Conservation (phyloP, 306 rosid genomes). For the Ammopiptanthus mongolicus region DNA sequence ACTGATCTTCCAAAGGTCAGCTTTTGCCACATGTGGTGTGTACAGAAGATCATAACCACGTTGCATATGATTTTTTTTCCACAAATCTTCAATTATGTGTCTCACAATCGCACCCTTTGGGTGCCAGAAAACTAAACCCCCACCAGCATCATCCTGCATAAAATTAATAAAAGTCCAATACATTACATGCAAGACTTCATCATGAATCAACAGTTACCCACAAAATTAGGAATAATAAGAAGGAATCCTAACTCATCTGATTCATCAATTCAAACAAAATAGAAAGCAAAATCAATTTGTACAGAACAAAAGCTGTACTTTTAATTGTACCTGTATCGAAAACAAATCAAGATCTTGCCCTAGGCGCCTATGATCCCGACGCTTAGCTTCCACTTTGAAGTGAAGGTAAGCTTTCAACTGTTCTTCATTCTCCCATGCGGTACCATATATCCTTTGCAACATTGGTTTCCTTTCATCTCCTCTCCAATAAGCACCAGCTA, state of each 20-base stretch:
- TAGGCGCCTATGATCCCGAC: constrained; percentile 91
- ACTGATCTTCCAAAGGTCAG: constrained; percentile 96
- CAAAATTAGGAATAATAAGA: constrained; percentile 10
- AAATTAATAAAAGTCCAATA: constrained; percentile 25
- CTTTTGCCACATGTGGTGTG: constrained; percentile 97
- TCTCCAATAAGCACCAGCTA: constrained; percentile 99
- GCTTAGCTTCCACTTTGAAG: constrained; percentile 95
- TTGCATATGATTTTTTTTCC: constrained; percentile 77
- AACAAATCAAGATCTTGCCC: constrained; percentile 97
- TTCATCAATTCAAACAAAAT: constrained; percentile 6
- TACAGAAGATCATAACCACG: constrained; percentile 82
- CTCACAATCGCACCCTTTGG: constrained; percentile 96
- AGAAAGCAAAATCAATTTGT: constrained; percentile 3
- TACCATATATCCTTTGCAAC: constrained; percentile 95
- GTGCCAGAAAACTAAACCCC: constrained; percentile 98
- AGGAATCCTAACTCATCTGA: neutral
- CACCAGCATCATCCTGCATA: constrained; percentile 89
- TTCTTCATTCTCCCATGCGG: constrained; percentile 96
- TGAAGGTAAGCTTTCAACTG: constrained; percentile 85
- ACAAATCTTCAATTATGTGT: constrained; percentile 80
- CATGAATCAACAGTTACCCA: constrained; percentile 14
- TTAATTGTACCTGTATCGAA: constrained; percentile 71
- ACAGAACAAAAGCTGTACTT: constrained; percentile 5
- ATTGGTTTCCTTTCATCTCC: constrained; percentile 92
- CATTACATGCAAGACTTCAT: constrained; percentile 16